These are phyloP conservation scores for Ophiocordyceps robertsii DNA, from an alignment of 2,329 filamentous ascomycete species.

Conservation along the genomic window DNA sequence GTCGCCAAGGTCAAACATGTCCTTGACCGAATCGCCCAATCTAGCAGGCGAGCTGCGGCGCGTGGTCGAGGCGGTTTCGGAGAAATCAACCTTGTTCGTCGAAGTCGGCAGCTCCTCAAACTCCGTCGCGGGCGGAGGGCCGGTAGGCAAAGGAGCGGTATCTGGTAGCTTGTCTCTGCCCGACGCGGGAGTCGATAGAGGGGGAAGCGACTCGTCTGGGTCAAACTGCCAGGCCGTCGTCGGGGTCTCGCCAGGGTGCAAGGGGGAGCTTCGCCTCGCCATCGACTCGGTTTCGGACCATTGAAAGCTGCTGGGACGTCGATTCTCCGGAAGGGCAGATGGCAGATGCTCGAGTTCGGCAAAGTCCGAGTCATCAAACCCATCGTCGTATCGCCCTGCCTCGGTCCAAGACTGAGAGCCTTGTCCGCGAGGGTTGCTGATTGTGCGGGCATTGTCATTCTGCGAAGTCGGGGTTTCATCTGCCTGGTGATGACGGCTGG, in stretches of 20 bases:
- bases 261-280: constrained; percentile 17
- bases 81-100: constrained; percentile 14
- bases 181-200: constrained; percentile 14
- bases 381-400: not conserved
- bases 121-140: not conserved
- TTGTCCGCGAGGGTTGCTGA: too few species aligned
- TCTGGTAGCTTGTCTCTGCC: constrained; percentile 14
- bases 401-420: not conserved
- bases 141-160: constrained; percentile 13
- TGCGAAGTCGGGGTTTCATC: not conserved
- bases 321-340: not conserved
- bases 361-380: not conserved
- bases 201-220: constrained; percentile 6
- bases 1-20: constrained; percentile 6
- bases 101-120: not conserved
- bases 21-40: constrained; percentile 2
- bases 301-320: not conserved
- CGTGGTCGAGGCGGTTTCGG: constrained; percentile 20
- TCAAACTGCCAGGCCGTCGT: constrained; percentile 11
- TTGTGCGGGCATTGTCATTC: not conserved
- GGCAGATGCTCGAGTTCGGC: not conserved
- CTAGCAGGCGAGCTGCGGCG: constrained; percentile 16
- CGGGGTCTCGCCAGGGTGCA: constrained; percentile 5
- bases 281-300: constrained; percentile 6
- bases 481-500: constrained; percentile 7